Evolutionary conservation across 129 eudicot genomes (phyloP), one percentile per base, ranked within the genome.

Genomic region (Saposhnikovia divaricata): DNA sequence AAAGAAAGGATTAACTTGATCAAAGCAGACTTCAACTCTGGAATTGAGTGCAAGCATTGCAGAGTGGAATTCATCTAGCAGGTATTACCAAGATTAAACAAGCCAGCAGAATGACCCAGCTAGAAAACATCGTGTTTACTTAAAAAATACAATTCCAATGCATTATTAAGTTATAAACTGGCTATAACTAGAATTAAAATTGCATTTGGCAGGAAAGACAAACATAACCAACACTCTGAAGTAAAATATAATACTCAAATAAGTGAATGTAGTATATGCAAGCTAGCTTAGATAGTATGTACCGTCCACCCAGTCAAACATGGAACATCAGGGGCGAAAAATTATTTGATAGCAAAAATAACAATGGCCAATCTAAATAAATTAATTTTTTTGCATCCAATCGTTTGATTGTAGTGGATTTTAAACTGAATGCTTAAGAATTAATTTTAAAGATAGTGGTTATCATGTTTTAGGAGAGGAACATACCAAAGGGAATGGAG

Each of bases 1-100:
- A 66, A 79, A 66, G 44, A 70, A 82, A 40, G 9, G 75, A 87
- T 90, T 87, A 40, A 95, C 98, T 86, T 84, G 31, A 87, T 87
- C 82, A 95, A 83, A 45, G 97, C 92, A 84, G 98, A 92, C 85
- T 95, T 95, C 80, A 95, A 87, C 88, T 95, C 98, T 74, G 98
- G 98, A 77, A 95, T 97, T 23, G 94, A 90, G 87, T 95, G 98
- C 84, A 95, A 78, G 85, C 98, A 95, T 82, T 95, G 98, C 68
- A 95, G 69, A 39, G 98, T 95, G 40, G 98, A 95, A 81, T 95
- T 95, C 98, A 95, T 95, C 87, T 95, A 95, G 82, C 98, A 95
- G 73, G 98, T 95, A 77, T 95, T 90, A 74, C 98, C 98, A 73
- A 95, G 87, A 84, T 95, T 95, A 72, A 89, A 84, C 82, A 95